Evolutionary conservation across 768 basidiomycete genomes (phyloP), one percentile per base, ranked within the genome.

Genomic region (Punctularia strigosozonata): DNA sequence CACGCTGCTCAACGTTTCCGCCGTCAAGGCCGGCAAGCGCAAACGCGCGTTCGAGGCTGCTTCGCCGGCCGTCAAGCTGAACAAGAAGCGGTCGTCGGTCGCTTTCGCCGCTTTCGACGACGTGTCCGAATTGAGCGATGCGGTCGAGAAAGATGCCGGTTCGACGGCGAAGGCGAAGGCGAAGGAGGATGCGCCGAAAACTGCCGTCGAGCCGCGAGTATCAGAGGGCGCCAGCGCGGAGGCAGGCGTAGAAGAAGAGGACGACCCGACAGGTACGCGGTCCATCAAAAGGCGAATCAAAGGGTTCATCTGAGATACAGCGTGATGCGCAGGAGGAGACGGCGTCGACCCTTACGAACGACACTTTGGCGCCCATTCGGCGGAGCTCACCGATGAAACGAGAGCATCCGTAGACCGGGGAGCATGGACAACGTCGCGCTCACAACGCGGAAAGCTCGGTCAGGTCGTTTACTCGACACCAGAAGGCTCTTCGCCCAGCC

Each of bases 1-100:
- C 21, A 94, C 91, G 0, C 73, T 95, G 1, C 67, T 95, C 4
- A 97, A 95, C 53, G 84, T 91, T 3, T 88, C 87, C 24, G 85
- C 87, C 0, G 75, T 79, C 3, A 89, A 80, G 52, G 60, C 72
- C 3, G 63, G 64, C 21, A 87, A 81, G 50, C 61, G 73, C 19
- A 75, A 71, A 49, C 55, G 61, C 36, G 21, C 44, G 0, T 49
- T 47, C 17, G 57, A 57, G 15, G 66, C 68, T 22, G 62, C 63
- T 43, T 56, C 65, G 0, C 62, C 68, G 14, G 40, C 65, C 1
- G 64, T 66, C 49, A 88, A 87, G 52, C 65, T 84, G 35, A 86
- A 87, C 64, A 83, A 77, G 54, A 68, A 76, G 37, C 74, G 68
- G 48, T 54, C 60, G 43, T 52, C 51, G 37, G 61, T 69, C 39